Evolutionary conservation across 768 basidiomycete species (phyloP), one percentile per base, ranked within the genome.

Genomic region (Rhizopogon salebrosus): DNA sequence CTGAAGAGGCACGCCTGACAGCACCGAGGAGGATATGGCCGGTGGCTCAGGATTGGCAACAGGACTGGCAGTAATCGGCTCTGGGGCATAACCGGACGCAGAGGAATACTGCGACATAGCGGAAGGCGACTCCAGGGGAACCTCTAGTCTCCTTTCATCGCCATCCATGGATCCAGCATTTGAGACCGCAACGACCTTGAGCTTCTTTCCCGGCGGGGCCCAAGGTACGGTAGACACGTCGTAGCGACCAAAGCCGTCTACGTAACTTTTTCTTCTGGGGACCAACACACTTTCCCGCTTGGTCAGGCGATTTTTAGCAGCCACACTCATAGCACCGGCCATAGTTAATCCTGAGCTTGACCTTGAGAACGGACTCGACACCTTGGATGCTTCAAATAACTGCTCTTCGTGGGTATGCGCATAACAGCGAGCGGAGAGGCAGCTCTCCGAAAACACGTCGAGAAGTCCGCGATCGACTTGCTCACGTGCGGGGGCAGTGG

Each of bases 381-480:
- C 68, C 59, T 70, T 77, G 36, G 78, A 76, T 18, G 74, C 72
- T 60, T 80, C 78, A 66, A 86, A 85, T 48, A 88, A 71, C 54
- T 82, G 80, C 60, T 83, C 80, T 50, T 85, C 84, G 52, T 78
- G 80, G 37, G 76, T 74, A 50, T 74, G 78, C 7, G 85, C 85
- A 49, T 85, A 77, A 42, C 77, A 79, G 39, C 94, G 80, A 14
- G 85, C 87, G 2, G 80, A 76, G 24, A 85, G 68, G 57, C 88
- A 87, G 22, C 75, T 74, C 54, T 86, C 83, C 10, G 92, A 93
- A 59, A 87, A 83, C 53, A 97, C 82, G 62, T 95, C 94, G 41
- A 80, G 76, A 16, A 98, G 72, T 10, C 83, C 84, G 40, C 85
- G 80, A 60, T 95, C 93, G 48, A 92, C 83, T 37, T 82, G 79